Conservation (phyloP, 306 rosid genomes). For the Fagus sylvatica region DNA sequence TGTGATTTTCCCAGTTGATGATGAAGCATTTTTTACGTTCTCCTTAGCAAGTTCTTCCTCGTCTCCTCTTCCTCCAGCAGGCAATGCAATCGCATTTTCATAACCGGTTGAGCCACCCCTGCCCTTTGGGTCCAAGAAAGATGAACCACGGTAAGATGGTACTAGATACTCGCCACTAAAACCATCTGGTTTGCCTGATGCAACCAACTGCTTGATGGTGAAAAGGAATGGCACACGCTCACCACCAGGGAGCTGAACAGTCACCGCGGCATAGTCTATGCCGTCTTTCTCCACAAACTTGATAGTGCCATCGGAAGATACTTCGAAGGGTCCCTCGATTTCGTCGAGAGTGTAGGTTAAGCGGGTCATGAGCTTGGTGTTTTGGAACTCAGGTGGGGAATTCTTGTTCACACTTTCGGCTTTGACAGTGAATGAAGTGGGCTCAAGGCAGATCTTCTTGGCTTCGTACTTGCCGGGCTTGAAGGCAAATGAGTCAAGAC, state of each 20-base stretch:
- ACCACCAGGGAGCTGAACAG: constrained; percentile 84
- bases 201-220: constrained; percentile 89
- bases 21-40: constrained; percentile 62
- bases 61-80: constrained; percentile 95
- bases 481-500: constrained; percentile 71
- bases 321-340: constrained; percentile 94
- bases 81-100: constrained; percentile 86
- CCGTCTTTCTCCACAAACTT: constrained; percentile 94
- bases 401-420: constrained; percentile 89
- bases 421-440: constrained; percentile 94
- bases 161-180: constrained; percentile 74
- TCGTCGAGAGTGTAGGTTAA: constrained; percentile 93
- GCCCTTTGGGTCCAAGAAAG: constrained; percentile 99
- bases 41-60: constrained; percentile 91
- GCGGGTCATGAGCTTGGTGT: constrained; percentile 99
- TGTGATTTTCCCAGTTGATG: constrained; percentile 83
- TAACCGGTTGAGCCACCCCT: constrained; percentile 92
- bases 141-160: constrained; percentile 87
- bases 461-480: constrained; percentile 79
- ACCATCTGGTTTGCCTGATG: constrained; percentile 79
- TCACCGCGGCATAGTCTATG: constrained; percentile 87
- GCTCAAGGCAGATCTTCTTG: constrained; percentile 83
- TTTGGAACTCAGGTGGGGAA: constrained; percentile 77
- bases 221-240: constrained; percentile 98
- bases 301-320: constrained; percentile 59